Evolutionary conservation across 225 moss, liverwort and hornwort species (phyloP).

Genomic region (Bryum argenteum): DNA sequence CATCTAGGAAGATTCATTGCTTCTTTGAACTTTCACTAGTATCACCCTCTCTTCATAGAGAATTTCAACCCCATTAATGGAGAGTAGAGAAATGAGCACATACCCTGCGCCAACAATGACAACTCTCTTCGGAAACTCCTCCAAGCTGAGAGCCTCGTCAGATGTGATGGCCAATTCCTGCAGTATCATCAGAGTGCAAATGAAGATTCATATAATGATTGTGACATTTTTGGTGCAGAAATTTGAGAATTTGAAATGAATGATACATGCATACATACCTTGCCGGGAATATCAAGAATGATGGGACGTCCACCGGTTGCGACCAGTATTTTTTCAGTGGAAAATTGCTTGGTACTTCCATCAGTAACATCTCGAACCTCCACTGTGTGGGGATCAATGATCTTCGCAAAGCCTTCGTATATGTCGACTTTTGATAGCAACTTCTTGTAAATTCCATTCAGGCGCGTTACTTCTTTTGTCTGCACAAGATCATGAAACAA

Average conservation of each 20-base stretch:
- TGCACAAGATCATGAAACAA: constrained; percentile 22
- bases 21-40: too few species aligned
- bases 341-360: constrained; percentile 44
- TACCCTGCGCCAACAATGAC: constrained; percentile 72
- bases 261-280: constrained; percentile 35
- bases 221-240: background rate
- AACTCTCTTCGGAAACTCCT: constrained; percentile 74
- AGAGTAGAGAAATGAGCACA: constrained; percentile 15
- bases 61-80: too few species aligned
- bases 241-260: background rate
- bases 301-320: constrained; percentile 78
- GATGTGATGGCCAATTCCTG: constrained; percentile 90
- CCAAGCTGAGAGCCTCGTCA: constrained; percentile 77
- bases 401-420: constrained; percentile 66
- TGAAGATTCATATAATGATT: background rate
- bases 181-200: constrained; percentile 16
- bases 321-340: constrained; percentile 67
- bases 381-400: constrained; percentile 69
- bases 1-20: too few species aligned
- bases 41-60: too few species aligned
- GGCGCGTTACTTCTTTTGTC: constrained; percentile 70
- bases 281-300: constrained; percentile 70
- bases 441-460: constrained; percentile 69
- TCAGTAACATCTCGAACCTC: constrained; percentile 61
- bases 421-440: constrained; percentile 62